These are phyloP conservation scores for Saccharomyces hybrid DNA, from an alignment of 1,139 yeast genomes.

Conservation along the genomic window DNA sequence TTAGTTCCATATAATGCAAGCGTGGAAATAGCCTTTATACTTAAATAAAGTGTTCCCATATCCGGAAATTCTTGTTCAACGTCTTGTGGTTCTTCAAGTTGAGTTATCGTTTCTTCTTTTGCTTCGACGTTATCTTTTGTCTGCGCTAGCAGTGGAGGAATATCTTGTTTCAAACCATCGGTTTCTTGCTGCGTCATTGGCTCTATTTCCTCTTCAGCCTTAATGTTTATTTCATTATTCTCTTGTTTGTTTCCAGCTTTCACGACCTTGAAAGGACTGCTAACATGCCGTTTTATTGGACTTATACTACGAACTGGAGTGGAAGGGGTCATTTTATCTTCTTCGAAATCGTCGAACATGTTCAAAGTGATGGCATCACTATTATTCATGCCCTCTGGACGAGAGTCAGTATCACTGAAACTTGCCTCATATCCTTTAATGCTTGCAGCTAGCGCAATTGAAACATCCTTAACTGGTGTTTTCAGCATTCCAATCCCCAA, in stretches of 20 bases:
- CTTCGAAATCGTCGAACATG: not conserved
- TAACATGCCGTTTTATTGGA: constrained; percentile 13
- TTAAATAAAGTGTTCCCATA: constrained; percentile 66
- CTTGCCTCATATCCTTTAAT: constrained; percentile 8
- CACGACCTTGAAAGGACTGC: constrained; percentile 23
- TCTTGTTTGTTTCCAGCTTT: constrained; percentile 5
- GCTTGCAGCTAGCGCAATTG: constrained; percentile 9
- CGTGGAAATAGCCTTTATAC: constrained; percentile 53
- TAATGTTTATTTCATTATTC: not conserved
- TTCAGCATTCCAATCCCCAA: constrained; percentile 6
- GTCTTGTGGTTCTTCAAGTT: constrained; percentile 3
- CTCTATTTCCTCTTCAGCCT: not conserved
- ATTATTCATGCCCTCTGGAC: not conserved
- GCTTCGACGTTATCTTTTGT: not conserved
- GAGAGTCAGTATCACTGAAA: not conserved
- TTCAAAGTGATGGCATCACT: not conserved
- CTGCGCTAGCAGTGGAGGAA: not conserved
- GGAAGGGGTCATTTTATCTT: not conserved
- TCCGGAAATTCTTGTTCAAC: constrained; percentile 33
- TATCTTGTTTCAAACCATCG: not conserved
- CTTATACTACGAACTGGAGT: constrained; percentile 3
- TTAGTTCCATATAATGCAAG: constrained; percentile 51
- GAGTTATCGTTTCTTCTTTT: not conserved
- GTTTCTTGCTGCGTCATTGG: not conserved
- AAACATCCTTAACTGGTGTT: constrained; percentile 10